phyloP scores from a whole-genome alignment of 768 basidiomycete genomes.

The Glaciozyma martinii region DNA sequence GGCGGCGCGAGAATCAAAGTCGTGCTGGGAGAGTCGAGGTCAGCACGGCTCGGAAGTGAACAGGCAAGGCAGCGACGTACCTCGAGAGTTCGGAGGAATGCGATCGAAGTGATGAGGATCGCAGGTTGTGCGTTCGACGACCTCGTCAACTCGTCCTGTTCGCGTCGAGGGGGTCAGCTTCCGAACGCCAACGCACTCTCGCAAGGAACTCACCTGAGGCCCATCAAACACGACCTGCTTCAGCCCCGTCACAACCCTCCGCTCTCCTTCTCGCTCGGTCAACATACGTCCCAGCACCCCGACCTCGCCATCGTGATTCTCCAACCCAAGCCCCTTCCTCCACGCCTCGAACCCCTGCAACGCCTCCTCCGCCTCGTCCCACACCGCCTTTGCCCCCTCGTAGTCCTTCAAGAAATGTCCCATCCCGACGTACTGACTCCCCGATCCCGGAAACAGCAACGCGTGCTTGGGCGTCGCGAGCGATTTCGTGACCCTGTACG shows the following conservation, averaged over 20 bases:
- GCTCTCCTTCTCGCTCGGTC: slow-evolving; percentile 5
- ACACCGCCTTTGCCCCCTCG: slow-evolving; percentile 24
- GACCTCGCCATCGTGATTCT: slow-evolving; percentile 30
- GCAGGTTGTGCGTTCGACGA: slow-evolving; percentile 36
- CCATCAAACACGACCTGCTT: slow-evolving; percentile 30
- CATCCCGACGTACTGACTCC: slow-evolving; percentile 34
- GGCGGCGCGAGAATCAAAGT: slow-evolving; percentile 19
- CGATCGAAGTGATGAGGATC: slow-evolving; percentile 35
- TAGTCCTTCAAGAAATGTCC: slow-evolving; percentile 22
- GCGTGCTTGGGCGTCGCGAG: slow-evolving; percentile 21
- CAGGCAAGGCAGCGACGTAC: not conserved
- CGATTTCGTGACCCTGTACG: not conserved
- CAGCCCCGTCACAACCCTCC: slow-evolving; percentile 11
- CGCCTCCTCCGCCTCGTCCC: slow-evolving; percentile 35
- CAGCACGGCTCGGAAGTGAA: not conserved
- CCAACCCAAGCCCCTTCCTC: slow-evolving; percentile 27
- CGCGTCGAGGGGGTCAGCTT: not conserved
- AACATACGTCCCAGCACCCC: slow-evolving; percentile 30
- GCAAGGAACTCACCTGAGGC: slow-evolving; percentile 27
- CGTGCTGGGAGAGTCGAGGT: slow-evolving; percentile 6
- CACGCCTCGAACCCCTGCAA: slow-evolving; percentile 34
- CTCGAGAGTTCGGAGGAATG: slow-evolving; percentile 33
- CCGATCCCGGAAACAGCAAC: slow-evolving; percentile 35
- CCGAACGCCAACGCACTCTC: too few species aligned
- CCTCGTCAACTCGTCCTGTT: slow-evolving; percentile 32